These are phyloP conservation scores for Murraya paniculata DNA, from an alignment of 345 rosid species.

Conservation along the genomic window DNA sequence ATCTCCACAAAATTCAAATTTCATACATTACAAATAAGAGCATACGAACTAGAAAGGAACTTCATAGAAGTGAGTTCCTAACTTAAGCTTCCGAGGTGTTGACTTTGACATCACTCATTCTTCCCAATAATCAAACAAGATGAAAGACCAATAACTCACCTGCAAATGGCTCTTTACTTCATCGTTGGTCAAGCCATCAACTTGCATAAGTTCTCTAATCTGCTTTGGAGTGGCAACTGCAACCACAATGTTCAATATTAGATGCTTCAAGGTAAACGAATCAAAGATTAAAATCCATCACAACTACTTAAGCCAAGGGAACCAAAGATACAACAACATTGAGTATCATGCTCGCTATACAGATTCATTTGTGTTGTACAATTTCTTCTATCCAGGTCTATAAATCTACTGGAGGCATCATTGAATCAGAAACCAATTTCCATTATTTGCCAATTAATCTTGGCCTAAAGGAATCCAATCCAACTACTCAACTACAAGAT, in stretches of 20 bases:
- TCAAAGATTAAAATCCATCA: neutral
- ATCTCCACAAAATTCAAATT: neutral
- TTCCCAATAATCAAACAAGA: constrained; percentile 7
- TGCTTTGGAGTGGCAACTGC: constrained; percentile 98
- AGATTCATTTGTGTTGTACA: neutral
- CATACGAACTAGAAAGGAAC: neutral
- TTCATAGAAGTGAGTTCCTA: neutral
- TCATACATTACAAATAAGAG: neutral
- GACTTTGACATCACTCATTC: constrained; percentile 7
- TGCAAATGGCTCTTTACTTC: constrained; percentile 99
- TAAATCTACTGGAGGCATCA: neutral
- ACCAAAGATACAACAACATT: neutral
- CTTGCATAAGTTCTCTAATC: constrained; percentile 93
- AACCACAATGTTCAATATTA: constrained; percentile 13
- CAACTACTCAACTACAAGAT: neutral
- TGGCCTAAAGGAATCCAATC: neutral
- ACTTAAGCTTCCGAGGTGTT: neutral
- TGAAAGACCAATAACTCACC: constrained; percentile 33
- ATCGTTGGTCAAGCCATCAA: constrained; percentile 90
- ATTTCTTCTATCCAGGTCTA: neutral
- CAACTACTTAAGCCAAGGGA: neutral
- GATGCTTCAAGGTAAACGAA: constrained; percentile 2
- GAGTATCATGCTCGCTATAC: neutral
- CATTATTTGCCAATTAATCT: neutral
- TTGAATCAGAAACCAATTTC: neutral